Evolutionary conservation across 2,329 filamentous ascomycete genomes (phyloP), one percentile per base, ranked within the genome.

Genomic region (Fusarium oxysporum): DNA sequence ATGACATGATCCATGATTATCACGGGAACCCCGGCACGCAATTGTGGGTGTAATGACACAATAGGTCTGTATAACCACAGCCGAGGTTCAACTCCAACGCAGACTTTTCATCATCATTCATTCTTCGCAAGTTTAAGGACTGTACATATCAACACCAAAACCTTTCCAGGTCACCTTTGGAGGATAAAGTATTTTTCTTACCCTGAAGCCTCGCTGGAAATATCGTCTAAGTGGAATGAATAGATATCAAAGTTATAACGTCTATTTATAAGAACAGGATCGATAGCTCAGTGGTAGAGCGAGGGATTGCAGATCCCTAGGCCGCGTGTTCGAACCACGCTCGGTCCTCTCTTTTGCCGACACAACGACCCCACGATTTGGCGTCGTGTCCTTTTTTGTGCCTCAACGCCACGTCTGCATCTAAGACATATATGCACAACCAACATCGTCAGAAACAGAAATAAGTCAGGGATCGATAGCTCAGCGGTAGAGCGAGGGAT

Each of bases 281-380:
- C 70, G 71, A 73, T 73, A 73, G 71, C 71, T 73, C 70, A 72
- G 70, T 56, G 70, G 70, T 72, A 72, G 70, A 72, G 70, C 70
- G 70, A 70, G 70, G 66, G 70, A 72, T 72, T 72, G 70, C 70
- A 72, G 70, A 72, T 72, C 70, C 65, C 65, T 70, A 72, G 70
- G 70, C 47, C 70, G 69, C 70, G 70, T 72, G 70, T 72, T 72
- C 70, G 70, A 72, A 56, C 65, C 70, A 72, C 70, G 70, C 70
- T 72, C 70, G 70, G 65, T 72, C 70, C 70, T 72, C 10, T 12
- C 51, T 73, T 72, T 73, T 71, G 47, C 47, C 28, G 37, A 30
- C 8, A 6, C 6, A 17, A 16, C 40, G 33, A 23, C 19, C 23
- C 23, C 30, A 28, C 30, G 59, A 33, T 12, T 8, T n/a, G 45